These are phyloP conservation scores for Tremellales sp. DNA, from an alignment of 1,284 basidiomycete genomes.

Conservation along the genomic window DNA sequence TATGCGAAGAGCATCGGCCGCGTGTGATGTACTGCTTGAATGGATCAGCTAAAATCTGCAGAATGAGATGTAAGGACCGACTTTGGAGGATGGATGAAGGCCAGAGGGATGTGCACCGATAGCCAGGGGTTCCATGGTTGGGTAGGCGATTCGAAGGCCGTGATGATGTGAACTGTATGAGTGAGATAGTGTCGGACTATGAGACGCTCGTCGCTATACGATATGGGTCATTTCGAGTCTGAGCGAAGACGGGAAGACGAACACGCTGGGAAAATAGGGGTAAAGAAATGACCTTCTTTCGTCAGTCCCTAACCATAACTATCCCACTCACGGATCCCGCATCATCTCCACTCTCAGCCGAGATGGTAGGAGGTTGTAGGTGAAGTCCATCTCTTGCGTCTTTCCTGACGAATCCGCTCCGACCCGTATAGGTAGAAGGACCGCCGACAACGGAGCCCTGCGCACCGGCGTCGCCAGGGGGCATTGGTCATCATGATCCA, in stretches of 20 bases:
- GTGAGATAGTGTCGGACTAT: conserved; percentile 45
- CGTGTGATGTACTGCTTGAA: conserved; percentile 17
- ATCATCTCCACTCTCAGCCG: conserved; percentile 30
- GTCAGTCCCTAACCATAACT: conserved; percentile 3
- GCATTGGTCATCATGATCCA: neutral
- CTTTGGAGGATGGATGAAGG: conserved; percentile 40
- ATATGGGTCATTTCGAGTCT: conserved; percentile 3
- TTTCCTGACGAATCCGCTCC: conserved; percentile 19
- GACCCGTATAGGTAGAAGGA: conserved; percentile 10
- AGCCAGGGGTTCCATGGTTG: conserved; percentile 46
- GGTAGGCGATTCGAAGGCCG: conserved; percentile 35
- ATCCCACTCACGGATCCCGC: conserved; percentile 39
- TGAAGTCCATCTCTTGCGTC: conserved; percentile 19
- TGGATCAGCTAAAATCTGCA: conserved; percentile 6
- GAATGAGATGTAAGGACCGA: conserved; percentile 9
- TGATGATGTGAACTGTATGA: conserved; percentile 40
- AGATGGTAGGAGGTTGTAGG: conserved; percentile 21
- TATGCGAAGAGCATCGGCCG: conserved; percentile 39
- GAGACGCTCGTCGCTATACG: conserved; percentile 36
- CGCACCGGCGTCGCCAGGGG: conserved; percentile 3
- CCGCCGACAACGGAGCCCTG: conserved; percentile 16
- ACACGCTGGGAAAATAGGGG: conserved; percentile 41
- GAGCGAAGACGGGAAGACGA: conserved; percentile 11
- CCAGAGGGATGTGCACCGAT: conserved; percentile 37
- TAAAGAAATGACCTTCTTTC: conserved; percentile 33